phyloP scores from a whole-genome alignment of 768 basidiomycete genomes.

The Hygrocybe coccinea region DNA sequence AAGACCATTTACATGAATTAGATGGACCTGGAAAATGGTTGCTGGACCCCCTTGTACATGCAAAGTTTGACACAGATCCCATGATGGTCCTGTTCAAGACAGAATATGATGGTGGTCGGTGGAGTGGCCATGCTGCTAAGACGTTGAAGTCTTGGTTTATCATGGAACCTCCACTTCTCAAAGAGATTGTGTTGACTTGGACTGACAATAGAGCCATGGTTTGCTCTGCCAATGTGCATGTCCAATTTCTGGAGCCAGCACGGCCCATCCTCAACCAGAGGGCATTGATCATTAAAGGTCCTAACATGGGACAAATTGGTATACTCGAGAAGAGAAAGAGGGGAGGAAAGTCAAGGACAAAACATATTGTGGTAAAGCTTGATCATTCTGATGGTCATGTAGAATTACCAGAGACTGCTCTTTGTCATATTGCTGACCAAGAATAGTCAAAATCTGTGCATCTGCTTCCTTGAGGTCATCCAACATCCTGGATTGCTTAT shows the following conservation, averaged over 20 bases:
- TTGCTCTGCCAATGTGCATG: neutral
- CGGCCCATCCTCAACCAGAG: neutral
- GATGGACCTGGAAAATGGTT: neutral
- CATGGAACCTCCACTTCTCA: neutral
- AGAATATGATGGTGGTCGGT: neutral
- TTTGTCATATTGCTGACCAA: neutral
- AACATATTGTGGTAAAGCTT: neutral
- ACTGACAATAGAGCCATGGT: neutral
- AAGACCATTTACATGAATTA: neutral
- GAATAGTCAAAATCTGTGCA: too few species aligned
- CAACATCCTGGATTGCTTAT: too few species aligned
- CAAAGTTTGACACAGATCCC: neutral
- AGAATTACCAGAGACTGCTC: neutral
- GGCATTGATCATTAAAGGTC: neutral
- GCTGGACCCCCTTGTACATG: neutral
- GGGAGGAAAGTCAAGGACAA: neutral
- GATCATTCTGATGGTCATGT: neutral
- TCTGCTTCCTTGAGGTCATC: too few species aligned
- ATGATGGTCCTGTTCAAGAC: neutral
- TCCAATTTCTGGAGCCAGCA: neutral
- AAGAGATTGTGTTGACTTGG: neutral
- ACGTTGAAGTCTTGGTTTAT: neutral
- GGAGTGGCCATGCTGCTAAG: neutral
- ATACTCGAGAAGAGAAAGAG: neutral
- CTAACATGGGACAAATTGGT: neutral